A percentile compares a stretch with the other conserved stretches of the same genome.
phyloP scores from a whole-genome alignment of 495 filamentous ascomycete genomes.

The Aspergillus bertholletiae region DNA sequence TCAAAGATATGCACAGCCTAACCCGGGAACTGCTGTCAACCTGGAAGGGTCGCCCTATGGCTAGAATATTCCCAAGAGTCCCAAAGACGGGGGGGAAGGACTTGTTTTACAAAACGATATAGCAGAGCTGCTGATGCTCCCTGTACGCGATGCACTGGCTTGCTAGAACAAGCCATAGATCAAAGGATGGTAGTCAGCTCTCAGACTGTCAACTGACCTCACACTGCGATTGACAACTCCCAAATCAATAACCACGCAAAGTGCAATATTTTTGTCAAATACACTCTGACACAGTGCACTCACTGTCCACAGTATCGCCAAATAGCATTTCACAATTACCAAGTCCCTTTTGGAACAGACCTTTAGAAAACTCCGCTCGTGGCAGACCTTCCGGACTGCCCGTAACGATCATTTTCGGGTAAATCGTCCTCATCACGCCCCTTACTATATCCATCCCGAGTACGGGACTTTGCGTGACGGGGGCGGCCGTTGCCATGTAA shows the following conservation, averaged over 20 bases:
- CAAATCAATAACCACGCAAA: too few relatives aligned
- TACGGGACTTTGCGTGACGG: slow-evolving; percentile 25
- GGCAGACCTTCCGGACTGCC: background rate
- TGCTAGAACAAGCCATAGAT: too few relatives aligned
- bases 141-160: background rate
- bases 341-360: background rate
- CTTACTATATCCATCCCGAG: slow-evolving; percentile 24
- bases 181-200: too few relatives aligned
- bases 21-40: background rate
- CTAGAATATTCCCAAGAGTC: background rate
- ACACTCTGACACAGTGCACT: too few relatives aligned
- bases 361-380: background rate
- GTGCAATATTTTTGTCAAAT: too few relatives aligned
- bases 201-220: too few relatives aligned
- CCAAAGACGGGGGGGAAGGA: background rate
- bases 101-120: background rate
- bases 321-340: too few relatives aligned
- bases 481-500: slow-evolving; percentile 22
- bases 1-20: background rate
- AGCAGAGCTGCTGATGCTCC: background rate
- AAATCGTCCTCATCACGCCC: slow-evolving; percentile 28
- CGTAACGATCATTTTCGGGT: slow-evolving; percentile 10
- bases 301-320: too few relatives aligned
- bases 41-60: background rate
- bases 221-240: too few relatives aligned